phyloP scores from a whole-genome alignment of 768 basidiomycete genomes.

The Trametes cinnabarina region DNA sequence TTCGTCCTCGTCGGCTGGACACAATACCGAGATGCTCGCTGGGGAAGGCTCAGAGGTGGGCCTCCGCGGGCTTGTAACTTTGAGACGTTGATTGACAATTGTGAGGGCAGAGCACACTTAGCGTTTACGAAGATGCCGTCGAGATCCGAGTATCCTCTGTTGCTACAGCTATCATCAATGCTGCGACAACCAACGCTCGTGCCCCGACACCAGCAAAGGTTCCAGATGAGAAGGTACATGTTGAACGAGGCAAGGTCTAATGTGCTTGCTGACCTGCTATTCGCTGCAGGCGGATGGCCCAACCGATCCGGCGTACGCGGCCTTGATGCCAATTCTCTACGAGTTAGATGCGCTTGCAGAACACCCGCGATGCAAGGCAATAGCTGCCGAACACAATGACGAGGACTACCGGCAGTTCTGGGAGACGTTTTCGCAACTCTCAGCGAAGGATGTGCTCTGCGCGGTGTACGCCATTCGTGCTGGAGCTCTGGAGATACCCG shows the following conservation, averaged over 20 bases:
- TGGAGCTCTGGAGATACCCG: neutral
- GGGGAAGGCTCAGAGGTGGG: too few species aligned
- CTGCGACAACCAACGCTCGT: neutral
- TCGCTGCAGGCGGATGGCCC: neutral
- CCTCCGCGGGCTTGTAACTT: too few species aligned
- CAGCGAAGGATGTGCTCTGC: slow-evolving; percentile 7
- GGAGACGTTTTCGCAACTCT: slow-evolving; percentile 13
- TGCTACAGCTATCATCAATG: neutral
- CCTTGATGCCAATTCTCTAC: slow-evolving; percentile 4
- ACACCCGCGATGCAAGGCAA: neutral
- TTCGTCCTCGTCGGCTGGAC: neutral
- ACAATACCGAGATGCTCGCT: too few species aligned
- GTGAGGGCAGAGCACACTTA: neutral
- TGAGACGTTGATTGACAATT: too few species aligned
- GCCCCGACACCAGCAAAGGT: neutral
- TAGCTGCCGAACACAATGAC: slow-evolving; percentile 6
- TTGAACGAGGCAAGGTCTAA: too few species aligned
- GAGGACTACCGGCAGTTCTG: slow-evolving; percentile 9
- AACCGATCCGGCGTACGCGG: slow-evolving; percentile 2
- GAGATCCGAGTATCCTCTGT: neutral
- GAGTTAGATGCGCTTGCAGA: slow-evolving; percentile 3
- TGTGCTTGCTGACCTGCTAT: too few species aligned
- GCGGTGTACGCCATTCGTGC: slow-evolving; percentile 13
- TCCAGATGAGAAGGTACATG: neutral
- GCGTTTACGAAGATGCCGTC: neutral